These are phyloP conservation scores for Parasitella parasitica DNA, from an alignment of 371 early-diverging fungal species.

Conservation along the genomic window DNA sequence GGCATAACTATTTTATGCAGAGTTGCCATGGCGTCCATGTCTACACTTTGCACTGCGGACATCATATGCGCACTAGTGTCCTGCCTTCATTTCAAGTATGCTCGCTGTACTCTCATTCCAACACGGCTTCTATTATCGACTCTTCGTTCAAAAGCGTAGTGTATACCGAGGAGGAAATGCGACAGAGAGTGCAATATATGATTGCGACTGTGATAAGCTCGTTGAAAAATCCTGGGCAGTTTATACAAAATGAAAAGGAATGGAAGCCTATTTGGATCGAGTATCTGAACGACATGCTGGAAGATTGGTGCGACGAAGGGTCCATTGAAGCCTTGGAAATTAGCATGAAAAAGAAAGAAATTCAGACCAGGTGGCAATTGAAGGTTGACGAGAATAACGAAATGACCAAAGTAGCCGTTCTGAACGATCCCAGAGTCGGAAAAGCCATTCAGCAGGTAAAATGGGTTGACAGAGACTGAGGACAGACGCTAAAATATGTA, in stretches of 20 bases:
- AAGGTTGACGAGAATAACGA: constrained; percentile 26
- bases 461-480: too few species aligned
- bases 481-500: too few species aligned
- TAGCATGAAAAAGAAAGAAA: neutral
- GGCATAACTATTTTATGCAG: constrained; percentile 24
- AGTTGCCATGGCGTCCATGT: constrained; percentile 32
- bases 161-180: constrained; percentile 34
- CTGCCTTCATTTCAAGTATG: constrained; percentile 14
- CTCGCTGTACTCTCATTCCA: constrained; percentile 18
- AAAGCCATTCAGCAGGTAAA: constrained; percentile 18
- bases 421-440: constrained; percentile 28
- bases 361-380: constrained; percentile 10
- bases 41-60: constrained; percentile 8
- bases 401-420: constrained; percentile 17
- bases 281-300: constrained; percentile 27
- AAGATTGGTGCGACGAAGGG: constrained; percentile 32
- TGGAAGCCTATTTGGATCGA: constrained; percentile 34
- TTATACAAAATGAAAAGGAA: constrained; percentile 13
- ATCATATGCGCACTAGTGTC: constrained; percentile 13
- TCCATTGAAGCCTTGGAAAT: neutral
- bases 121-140: constrained; percentile 9
- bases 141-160: constrained; percentile 25
- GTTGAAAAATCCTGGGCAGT: constrained; percentile 13
- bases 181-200: constrained; percentile 27
- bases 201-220: constrained; percentile 17